Conservation (phyloP, 2,329 filamentous ascomycete genomes). For the Verticillium isaacii region DNA sequence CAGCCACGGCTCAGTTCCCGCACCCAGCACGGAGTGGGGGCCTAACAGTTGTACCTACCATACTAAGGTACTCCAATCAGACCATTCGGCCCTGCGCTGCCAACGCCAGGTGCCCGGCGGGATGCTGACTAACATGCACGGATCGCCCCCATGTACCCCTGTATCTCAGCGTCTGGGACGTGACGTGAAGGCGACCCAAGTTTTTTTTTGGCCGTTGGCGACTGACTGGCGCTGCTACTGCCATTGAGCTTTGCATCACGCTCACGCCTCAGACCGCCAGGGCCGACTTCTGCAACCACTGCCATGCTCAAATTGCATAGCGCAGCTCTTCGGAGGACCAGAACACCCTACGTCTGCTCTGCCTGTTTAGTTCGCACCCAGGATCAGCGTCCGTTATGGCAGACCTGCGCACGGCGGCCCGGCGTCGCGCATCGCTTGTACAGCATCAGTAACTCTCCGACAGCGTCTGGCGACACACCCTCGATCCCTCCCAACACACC, state of each 20-base stretch:
- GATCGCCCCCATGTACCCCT: too few species aligned
- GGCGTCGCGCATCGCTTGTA: background rate
- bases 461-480: background rate
- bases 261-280: background rate
- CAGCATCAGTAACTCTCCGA: background rate
- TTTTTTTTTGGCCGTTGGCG: background rate
- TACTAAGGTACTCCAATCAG: too few species aligned
- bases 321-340: constrained; percentile 19
- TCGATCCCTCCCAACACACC: background rate
- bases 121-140: background rate
- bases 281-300: constrained; percentile 5
- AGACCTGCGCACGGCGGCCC: background rate
- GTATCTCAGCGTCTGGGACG: background rate
- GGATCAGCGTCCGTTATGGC: background rate
- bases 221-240: background rate
- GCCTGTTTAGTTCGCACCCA: constrained; percentile 12
- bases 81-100: too few species aligned
- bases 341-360: constrained; percentile 20
- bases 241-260: background rate
- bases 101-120: background rate
- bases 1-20: too few species aligned
- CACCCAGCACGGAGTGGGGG: too few species aligned
- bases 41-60: too few species aligned
- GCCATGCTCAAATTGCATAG: constrained; percentile 29
- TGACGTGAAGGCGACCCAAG: background rate